phyloP scores from a whole-genome alignment of 495 filamentous ascomycete species.

The Aspergillus asperescens region DNA sequence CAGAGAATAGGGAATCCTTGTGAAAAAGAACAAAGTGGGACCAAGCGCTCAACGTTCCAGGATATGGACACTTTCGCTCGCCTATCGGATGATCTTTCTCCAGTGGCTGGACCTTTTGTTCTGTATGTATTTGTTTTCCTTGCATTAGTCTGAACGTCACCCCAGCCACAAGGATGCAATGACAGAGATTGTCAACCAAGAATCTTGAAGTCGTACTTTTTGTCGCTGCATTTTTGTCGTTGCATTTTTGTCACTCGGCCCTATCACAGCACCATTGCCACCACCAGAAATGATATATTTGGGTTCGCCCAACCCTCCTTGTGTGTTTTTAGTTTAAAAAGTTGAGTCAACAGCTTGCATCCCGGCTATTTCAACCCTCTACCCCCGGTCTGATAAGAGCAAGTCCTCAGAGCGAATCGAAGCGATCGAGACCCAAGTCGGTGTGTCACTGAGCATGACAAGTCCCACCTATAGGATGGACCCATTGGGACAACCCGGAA shows the following conservation, averaged over 20 bases:
- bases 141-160: conserved; percentile 25
- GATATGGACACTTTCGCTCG: conserved; percentile 11
- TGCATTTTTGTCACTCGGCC: background rate
- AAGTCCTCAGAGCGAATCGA: background rate
- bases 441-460: conserved; percentile 9
- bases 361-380: background rate
- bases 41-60: background rate
- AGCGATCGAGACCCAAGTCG: background rate
- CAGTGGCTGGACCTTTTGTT: conserved; percentile 1
- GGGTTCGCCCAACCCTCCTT: conserved; percentile 1
- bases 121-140: conserved; percentile 27
- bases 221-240: conserved; percentile 1
- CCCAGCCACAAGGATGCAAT: conserved; percentile 17
- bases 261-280: conserved; percentile 1
- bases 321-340: background rate
- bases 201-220: conserved; percentile 21
- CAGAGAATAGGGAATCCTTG: background rate
- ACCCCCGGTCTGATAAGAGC: no score
- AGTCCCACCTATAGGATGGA: conserved; percentile 16
- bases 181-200: conserved; percentile 10
- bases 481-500: conserved; percentile 14
- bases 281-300: conserved; percentile 15
- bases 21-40: background rate
- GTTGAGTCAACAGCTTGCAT: background rate
- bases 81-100: conserved; percentile 8